Conservation (phyloP, 352 stramenopile species). For the Saprolegnia diclina region DNA sequence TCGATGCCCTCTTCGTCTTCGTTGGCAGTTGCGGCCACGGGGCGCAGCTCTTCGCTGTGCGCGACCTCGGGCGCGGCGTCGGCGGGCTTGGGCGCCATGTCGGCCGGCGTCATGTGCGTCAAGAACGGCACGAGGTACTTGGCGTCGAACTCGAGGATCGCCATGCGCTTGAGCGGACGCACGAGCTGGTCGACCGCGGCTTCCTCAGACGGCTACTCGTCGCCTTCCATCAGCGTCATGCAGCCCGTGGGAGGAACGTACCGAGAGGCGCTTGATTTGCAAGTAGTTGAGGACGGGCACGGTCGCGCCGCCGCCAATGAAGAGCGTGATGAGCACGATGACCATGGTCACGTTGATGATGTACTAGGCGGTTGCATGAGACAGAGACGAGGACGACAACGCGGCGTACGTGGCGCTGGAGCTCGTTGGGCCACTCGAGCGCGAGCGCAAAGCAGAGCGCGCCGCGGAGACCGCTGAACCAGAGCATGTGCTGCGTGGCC, state of each 20-base stretch:
- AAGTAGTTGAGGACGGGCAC: slow-evolving; percentile 83
- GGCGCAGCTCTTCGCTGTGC: neutral
- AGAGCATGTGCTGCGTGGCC: slow-evolving; percentile 93
- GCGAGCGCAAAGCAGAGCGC: slow-evolving; percentile 90
- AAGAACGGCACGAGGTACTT: slow-evolving; percentile 80
- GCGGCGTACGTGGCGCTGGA: slow-evolving; percentile 21
- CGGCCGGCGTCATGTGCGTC: slow-evolving; percentile 53
- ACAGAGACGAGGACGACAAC: slow-evolving; percentile 9
- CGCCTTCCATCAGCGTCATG: no score
- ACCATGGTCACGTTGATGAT: slow-evolving; percentile 89
- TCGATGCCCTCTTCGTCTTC: slow-evolving; percentile 27
- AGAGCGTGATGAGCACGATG: slow-evolving; percentile 89
- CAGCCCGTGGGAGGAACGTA: slow-evolving; percentile 37
- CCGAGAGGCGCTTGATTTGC: slow-evolving; percentile 76
- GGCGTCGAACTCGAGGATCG: slow-evolving; percentile 77
- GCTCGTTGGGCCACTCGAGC: slow-evolving; percentile 72
- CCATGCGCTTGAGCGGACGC: slow-evolving; percentile 77
- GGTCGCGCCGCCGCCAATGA: slow-evolving; percentile 86
- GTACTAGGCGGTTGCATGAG: no score
- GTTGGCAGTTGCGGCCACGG: neutral
- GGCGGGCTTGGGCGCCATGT: neutral
- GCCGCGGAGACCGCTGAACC: slow-evolving; percentile 90
- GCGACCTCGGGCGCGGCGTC: neutral
- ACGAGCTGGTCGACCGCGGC: slow-evolving; percentile 66
- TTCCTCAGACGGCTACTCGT: slow-evolving; percentile 65